Base-by-base conservation (phyloP, 805 yeast species). In the Sugiyamaella smithiae region DNA sequence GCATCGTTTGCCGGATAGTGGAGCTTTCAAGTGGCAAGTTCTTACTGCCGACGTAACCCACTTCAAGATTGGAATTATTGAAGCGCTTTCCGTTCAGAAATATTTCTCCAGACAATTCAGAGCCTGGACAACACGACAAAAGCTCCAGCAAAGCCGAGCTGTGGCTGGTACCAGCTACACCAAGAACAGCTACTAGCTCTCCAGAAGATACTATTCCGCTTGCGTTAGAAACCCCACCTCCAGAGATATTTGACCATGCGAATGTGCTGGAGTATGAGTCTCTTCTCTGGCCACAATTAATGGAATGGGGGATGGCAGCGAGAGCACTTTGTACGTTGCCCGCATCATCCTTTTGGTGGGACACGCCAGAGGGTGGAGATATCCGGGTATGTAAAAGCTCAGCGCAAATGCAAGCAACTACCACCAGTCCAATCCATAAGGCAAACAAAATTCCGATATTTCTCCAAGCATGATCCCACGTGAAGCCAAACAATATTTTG, bases 91-190 rank as follows among this genome's bases (percentile, higher is more conserved):
- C 89, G 63, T 85, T 84, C 20, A 85, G 89, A 63, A 82, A 68
- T 73, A 80, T 75, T 58, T 82, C 84, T 58, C 86, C 86, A 33
- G 87, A 75, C n/a, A n/a, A n/a, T 36, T 78, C 80, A 66, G 90
- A 90, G 63, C 77, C 70, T 36, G 81, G 76, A 46, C 82, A 76
- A 64, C 90, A 76, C 59, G 81, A 82, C 52, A 85, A 73, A 57
- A 83, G 80, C 65, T 85, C 83, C 58, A 85, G 71, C 50, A 85
- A 70, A 2, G 90, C 85, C 23, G 91, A 85, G 61, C 85, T 85
- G n/a, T n/a, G n/a, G 70, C 91, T 91, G 40, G 90, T 90, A 70
- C 91, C 91, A 28, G 90, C 84, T 44, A 83, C 85, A 60, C 93
- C 91, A 89, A 85, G 84, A 51, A 85, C 70, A 3, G 90, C 90